Evolutionary conservation across 306 rosid genomes (phyloP).

Genomic region (Arachis hypogaea): DNA sequence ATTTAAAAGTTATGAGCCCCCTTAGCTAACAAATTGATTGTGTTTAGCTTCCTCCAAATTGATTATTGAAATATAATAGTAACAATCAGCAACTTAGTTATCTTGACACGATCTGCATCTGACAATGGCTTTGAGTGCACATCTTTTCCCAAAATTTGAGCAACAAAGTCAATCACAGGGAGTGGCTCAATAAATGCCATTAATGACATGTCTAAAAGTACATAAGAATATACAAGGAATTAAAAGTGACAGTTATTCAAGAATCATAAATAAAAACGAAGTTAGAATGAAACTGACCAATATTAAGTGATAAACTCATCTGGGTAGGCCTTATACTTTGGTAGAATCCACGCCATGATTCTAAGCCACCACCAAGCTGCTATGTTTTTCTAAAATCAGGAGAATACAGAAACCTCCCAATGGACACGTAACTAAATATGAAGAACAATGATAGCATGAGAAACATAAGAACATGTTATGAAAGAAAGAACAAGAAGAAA

Average conservation of each 20-base stretch:
- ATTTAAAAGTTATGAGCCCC: too few species aligned
- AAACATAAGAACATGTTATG: conserved; percentile 10
- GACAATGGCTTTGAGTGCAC: conserved; percentile 47
- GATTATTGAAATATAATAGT: neutral
- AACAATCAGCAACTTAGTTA: conserved; percentile 9
- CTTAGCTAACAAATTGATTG: too few species aligned
- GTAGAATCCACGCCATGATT: conserved; percentile 61
- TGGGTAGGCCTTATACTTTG: conserved; percentile 57
- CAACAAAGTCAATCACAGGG: conserved; percentile 55
- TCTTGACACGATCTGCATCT: conserved; percentile 56
- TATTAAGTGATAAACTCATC: conserved; percentile 55
- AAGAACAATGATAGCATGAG: neutral
- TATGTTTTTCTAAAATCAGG: conserved; percentile 50
- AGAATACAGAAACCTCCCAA: conserved; percentile 55
- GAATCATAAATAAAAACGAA: neutral
- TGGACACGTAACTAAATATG: conserved; percentile 43
- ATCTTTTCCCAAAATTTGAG: conserved; percentile 55
- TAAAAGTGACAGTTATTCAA: neutral
- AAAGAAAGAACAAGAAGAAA: conserved; percentile 20
- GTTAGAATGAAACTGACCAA: conserved; percentile 37
- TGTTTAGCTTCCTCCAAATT: neutral
- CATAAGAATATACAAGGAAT: neutral
- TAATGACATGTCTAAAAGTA: conserved; percentile 50
- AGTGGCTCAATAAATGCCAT: conserved; percentile 58
- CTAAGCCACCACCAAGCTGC: conserved; percentile 51